Percentiles rank a stretch among this genome's conserved stretches.
Evolutionary conservation across 2,329 filamentous ascomycete species (phyloP).

Genomic region (Monosporascus cannonballus): DNA sequence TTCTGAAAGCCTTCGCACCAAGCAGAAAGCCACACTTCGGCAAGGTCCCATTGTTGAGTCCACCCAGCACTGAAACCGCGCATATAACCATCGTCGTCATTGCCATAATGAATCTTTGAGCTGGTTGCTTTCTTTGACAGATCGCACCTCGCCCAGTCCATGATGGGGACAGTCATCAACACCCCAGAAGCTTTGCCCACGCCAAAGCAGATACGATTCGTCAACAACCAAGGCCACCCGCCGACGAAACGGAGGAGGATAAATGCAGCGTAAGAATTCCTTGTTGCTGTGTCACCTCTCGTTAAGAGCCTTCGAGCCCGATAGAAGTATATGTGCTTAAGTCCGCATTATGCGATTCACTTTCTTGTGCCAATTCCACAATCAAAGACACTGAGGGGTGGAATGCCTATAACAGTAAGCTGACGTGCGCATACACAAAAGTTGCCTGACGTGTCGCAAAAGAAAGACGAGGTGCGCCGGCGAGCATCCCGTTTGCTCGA

Average conservation of each 20-base stretch:
- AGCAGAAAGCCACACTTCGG: neutral
- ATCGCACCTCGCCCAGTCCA: slow-evolving; percentile 11
- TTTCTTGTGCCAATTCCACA: neutral
- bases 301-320: slow-evolving; percentile 9
- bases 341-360: slow-evolving; percentile 5
- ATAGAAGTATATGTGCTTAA: neutral
- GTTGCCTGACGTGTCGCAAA: slow-evolving; percentile 67
- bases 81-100: slow-evolving; percentile 25
- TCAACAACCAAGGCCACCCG: slow-evolving; percentile 75
- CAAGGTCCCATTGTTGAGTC: neutral
- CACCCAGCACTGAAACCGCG: slow-evolving; percentile 8
- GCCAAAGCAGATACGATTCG: slow-evolving; percentile 66
- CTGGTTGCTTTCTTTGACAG: slow-evolving; percentile 2
- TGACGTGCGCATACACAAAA: slow-evolving; percentile 25
- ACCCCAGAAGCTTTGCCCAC: slow-evolving; percentile 30
- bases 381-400: slow-evolving; percentile 5
- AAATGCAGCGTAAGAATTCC: slow-evolving; percentile 62
- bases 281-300: slow-evolving; percentile 10
- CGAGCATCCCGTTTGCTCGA: slow-evolving; percentile 65
- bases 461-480: slow-evolving; percentile 72
- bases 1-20: neutral
- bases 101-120: slow-evolving; percentile 5
- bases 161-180: slow-evolving; percentile 41
- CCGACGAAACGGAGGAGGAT: slow-evolving; percentile 74
- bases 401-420: slow-evolving; percentile 10